Evolutionary conservation across 768 basidiomycete species (phyloP), one percentile per base, ranked within the genome.

Genomic region (Suillus spraguei): DNA sequence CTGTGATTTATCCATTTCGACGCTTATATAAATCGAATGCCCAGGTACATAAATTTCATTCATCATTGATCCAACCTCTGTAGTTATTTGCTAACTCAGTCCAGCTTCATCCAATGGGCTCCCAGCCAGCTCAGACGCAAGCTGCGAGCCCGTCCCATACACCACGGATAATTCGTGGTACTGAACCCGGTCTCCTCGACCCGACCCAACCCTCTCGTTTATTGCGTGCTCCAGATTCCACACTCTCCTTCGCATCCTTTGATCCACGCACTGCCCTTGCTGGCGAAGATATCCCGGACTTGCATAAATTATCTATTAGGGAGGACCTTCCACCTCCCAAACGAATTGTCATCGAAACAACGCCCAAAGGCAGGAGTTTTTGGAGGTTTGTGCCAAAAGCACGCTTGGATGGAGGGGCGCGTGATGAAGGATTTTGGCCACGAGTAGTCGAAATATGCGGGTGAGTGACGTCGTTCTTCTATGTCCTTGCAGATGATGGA

Each of bases 321-420:
- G 80, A 82, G n/a, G 80, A 82, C 44, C 76, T 80, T 1, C 80
- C 80, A 55, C 79, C 85, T 6, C 85, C 88, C 1, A 90, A 87
- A 72, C 89, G 92, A 60, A 79, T 94, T 69, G 89, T 93, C 2
- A 80, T 93, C 39, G 92, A 94, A 76, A 86, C 81, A 9, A 77
- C 81, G 5, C 79, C 85, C 0, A 80, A 78, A n/a, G 85, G 85
- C 17, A 78, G 80, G 42, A 81, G 79, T 55, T 82, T 79, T 63
- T 94, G 91, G 92, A 82, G 92, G 50, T 93, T 90, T 74, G 89
- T 94, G 20, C 92, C 92, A 39, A 84, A 81, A 56, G 90, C 91
- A 4, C 82, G 80, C 61, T 75, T 78, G 61, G 85, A 85, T 53
- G 80, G 83, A 9, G 87, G 84, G 5, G 84, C 84, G 11, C 71